Base-by-base conservation (phyloP, 106 monocot species). In the Allium sativum region DNA sequence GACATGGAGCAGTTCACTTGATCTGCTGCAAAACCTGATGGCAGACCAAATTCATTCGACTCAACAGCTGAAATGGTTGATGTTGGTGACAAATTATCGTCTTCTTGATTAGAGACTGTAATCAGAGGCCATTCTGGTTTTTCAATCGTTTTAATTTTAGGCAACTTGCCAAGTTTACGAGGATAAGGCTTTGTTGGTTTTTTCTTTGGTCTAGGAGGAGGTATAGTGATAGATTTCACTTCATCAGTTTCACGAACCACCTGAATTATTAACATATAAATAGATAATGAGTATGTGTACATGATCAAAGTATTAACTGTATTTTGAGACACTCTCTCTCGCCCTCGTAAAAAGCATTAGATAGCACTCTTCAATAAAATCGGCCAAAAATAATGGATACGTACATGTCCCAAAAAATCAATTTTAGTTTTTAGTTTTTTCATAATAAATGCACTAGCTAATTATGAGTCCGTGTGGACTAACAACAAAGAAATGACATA, bases 171-270 rank as follows among this genome's bases (percentile, higher is more conserved):
- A 48, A 68, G 58, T 48, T 95, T 95, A 6, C 95, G 86, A 56
- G 95, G 95, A 70, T 95, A 95, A 13, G 95, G 95, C 48, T 79
- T 86, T 17, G 60, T 20, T 8, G 83, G 90, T 48, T 89, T 90
- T 62, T 80, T 86, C 48, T 90, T 87, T 10, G 90, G 94, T 3
- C 94, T 65, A 61, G 94, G 86, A 69, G 94, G 90, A 65, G 90
- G 89, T 41, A 95, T 94, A 52, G 78, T 78, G 13, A 86, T 71
- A 7, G 31, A 31, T 31, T 31, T 31, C 31, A 31, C 31, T 31
- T 31, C 53, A 21, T 52, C 55, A 6, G 79, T 31, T 13, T 82
- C 79, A 14, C 70, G 70, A 5, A 44, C 62, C 11, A 90, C 62
- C 62, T 62, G 62, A 45, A 48, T 8, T 17, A 44, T 60, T 18